phyloP scores from a whole-genome alignment of 2,329 filamentous ascomycete genomes.

The Penicillium sp. region DNA sequence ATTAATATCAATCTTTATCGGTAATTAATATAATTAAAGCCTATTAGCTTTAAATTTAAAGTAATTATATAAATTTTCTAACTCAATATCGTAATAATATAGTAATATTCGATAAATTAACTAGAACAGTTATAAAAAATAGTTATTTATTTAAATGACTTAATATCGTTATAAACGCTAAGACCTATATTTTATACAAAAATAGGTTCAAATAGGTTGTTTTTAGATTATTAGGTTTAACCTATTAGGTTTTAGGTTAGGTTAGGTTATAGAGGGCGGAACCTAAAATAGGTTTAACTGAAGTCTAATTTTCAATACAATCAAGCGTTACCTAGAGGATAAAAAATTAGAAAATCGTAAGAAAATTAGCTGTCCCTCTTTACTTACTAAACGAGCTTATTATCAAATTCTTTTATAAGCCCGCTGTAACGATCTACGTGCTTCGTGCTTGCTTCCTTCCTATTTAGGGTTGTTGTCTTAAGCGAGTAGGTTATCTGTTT shows the following conservation, averaged over 20 bases:
- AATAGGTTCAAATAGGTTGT: not conserved
- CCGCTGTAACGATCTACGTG: too few species aligned
- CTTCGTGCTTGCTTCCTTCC: too few species aligned
- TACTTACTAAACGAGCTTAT: too few species aligned
- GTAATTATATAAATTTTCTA: not conserved
- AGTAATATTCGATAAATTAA: not conserved
- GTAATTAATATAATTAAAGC: not conserved
- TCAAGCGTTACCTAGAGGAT: too few species aligned
- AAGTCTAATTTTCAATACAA: too few species aligned
- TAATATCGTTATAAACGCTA: not conserved
- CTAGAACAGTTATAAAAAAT: not conserved
- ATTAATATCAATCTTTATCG: not conserved
- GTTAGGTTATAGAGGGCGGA: not conserved
- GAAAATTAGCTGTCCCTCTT: too few species aligned
- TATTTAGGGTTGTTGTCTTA: too few species aligned
- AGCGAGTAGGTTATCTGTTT: too few species aligned
- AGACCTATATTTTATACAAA: not conserved
- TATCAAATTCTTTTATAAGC: too few species aligned
- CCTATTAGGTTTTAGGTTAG: not conserved
- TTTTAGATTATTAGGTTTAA: not conserved
- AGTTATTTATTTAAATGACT: not conserved
- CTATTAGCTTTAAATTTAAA: not conserved
- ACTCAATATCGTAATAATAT: not conserved
- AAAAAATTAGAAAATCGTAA: too few species aligned
- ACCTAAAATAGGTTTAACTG: not conserved